Conservation (phyloP, 2,329 filamentous ascomycete genomes). For the Emericellopsis cladophorae region DNA sequence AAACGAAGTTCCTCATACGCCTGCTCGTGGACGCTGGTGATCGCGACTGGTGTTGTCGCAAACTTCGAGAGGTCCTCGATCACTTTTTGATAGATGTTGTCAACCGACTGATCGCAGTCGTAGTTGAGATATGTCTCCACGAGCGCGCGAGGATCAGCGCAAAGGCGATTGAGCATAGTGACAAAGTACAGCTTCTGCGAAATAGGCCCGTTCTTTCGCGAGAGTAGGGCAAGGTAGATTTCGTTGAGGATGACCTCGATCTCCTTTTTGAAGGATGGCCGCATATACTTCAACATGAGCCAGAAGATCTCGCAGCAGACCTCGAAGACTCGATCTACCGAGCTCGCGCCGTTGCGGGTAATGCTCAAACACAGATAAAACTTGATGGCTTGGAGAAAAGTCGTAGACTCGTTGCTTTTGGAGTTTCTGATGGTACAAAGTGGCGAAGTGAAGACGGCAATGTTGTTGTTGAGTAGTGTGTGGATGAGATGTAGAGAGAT, state of each 20-base stretch:
- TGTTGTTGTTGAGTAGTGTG: constrained; percentile 89
- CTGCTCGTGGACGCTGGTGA: constrained; percentile 70
- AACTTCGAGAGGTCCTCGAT: constrained; percentile 90
- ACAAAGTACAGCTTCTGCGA: constrained; percentile 92
- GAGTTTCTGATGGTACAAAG: constrained; percentile 86
- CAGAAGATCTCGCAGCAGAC: constrained; percentile 96
- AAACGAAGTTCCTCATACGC: constrained; percentile 70
- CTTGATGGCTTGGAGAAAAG: constrained; percentile 88
- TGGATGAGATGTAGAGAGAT: constrained; percentile 93
- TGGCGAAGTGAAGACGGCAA: constrained; percentile 80
- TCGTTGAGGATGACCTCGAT: constrained; percentile 97
- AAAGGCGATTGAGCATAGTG: constrained; percentile 71
- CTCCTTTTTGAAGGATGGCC: constrained; percentile 94
- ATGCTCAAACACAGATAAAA: constrained; percentile 94
- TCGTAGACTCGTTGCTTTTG: constrained; percentile 76
- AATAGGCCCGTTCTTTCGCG: constrained; percentile 71
- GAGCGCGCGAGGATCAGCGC: constrained; percentile 72
- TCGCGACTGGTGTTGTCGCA: constrained; percentile 63
- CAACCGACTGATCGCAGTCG: constrained; percentile 87
- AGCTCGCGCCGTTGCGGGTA: constrained; percentile 89
- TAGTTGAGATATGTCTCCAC: constrained; percentile 98
- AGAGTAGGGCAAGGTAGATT: constrained; percentile 85
- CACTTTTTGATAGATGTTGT: constrained; percentile 93
- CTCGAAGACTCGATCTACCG: constrained; percentile 83
- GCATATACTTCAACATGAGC: constrained; percentile 90